Base-by-base conservation (phyloP, 495 filamentous ascomycete species). In the Geopyxis carbonaria region DNA sequence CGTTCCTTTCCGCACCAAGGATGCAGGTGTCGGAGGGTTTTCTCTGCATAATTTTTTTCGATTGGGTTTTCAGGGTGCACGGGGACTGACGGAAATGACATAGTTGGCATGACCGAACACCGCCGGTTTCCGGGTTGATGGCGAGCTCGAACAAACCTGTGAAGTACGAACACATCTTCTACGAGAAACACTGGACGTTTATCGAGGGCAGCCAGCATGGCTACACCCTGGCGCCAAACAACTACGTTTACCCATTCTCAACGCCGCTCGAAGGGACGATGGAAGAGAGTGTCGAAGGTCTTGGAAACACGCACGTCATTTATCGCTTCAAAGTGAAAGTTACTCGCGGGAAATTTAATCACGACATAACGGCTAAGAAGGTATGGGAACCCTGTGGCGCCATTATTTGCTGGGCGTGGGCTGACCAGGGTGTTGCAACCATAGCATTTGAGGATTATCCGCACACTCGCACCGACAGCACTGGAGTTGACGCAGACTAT, bases 321-420 rank as follows among this genome's bases (percentile, higher is more conserved):
- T 95, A 93, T 57, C 73, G 77, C 39, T 68, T 97, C 60, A 87
- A 85, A 56, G 87, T 87, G 1, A 83, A 78, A 30, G 73, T 95
- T 14, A 76, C 78, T 15, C 66, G 86, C 42, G 74, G 76, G 13
- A 80, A 79, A 57, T 70, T 93, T 51, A 67, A 73, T 33, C 80
- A 86, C 57, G 82, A 92, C 44, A 64, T 89, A 10, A 65, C 76
- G 36, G 71, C 79, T 8, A 73, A 74, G 44, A 82, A 80, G 50
- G 51, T 55, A 32, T 15, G 18, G 18, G 3, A 18, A 13, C 5
- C 25, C 31, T 18, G 5, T 10, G 5, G 18, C 19, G n/a, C 33
- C 19, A 18, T 32, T 18, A 15, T n/a, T n/a, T n/a, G 24, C 32
- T 34, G 28, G 2, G 30, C 6, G 22, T n/a, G 31, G 34, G 32